Percentiles rank a stretch among this genome's conserved stretches.
phyloP scores from a whole-genome alignment of 1,284 basidiomycete genomes.

The Cystobasidium sp. region DNA sequence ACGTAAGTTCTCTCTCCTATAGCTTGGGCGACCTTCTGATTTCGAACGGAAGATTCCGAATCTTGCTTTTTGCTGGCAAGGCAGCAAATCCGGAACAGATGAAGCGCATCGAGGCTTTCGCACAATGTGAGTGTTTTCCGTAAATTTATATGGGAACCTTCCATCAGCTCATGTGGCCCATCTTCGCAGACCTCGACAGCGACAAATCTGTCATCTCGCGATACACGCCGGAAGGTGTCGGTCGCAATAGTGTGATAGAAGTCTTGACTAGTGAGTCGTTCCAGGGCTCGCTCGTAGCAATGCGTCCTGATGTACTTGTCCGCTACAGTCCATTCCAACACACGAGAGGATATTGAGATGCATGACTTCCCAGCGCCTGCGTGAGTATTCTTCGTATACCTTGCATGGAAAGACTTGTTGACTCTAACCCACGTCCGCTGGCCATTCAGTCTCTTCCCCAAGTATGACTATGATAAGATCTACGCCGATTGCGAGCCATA shows the following conservation, averaged over 20 bases:
- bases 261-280: constrained; percentile 47
- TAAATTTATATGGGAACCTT: background rate
- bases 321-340: constrained; percentile 38
- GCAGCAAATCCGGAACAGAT: constrained; percentile 46
- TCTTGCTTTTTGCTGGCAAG: constrained; percentile 54
- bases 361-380: constrained; percentile 44
- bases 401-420: background rate
- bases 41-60: constrained; percentile 46
- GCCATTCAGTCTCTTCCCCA: constrained; percentile 32
- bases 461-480: constrained; percentile 44
- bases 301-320: background rate
- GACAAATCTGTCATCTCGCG: constrained; percentile 52
- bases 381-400: constrained; percentile 6
- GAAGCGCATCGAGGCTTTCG: constrained; percentile 46
- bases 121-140: constrained; percentile 29
- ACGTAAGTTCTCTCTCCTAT: background rate
- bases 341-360: constrained; percentile 44
- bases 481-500: constrained; percentile 41
- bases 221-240: constrained; percentile 50
- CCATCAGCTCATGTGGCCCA: background rate
- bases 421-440: background rate
- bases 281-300: background rate
- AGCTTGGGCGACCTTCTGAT: constrained; percentile 40
- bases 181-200: constrained; percentile 48
- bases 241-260: constrained; percentile 50